Evolutionary conservation across 176 grass and related monocot genomes (phyloP), one percentile per base, ranked within the genome.

Genomic region (Zoysia pacifica): DNA sequence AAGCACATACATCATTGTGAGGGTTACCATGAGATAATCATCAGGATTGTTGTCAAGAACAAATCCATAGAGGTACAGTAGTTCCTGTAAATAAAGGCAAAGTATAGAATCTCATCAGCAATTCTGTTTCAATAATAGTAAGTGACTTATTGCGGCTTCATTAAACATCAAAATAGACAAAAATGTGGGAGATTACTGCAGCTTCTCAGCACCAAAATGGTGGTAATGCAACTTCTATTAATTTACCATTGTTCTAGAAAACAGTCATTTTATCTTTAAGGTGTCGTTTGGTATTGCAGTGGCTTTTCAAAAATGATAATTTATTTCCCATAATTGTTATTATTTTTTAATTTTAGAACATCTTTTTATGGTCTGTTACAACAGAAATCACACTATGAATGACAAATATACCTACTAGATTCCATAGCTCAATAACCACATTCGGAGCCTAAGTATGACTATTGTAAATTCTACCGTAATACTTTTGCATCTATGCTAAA

Each of bases 51-150:
- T 90, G 66, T 94, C 95, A 77, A 93, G 48, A 47, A 97, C 89
- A 83, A 94, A 97, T 87, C 95, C 95, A 69, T 97, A 97, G 38
- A 94, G 91, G 82, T 97, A 97, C 16, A 97, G 75, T 35, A 94
- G 56, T 85, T 97, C 94, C 94, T 94, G 94, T 11, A 39, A 65
- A 52, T 82, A 90, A 84, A 90, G 20, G 83, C 65, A 79, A 82
- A 74, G 48, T 39, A 76, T 18, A 70, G 51, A 8, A 81, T 43
- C 51, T 67, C 40, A 39, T 87, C 71, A 82, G 62, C 71, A 77
- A 60, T 19, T 50, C 13, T 69, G 1, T 61, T 53, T 61, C n/a
- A 18, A 51, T 68, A 69, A 74, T 43, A 78, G 67, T 65, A 61
- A 5, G 20, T 36, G 42, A 43, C 20, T 45, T 50, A 75, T 47